phyloP scores from a whole-genome alignment of 2,329 filamentous ascomycete species.

The Fusarium circinatum region DNA sequence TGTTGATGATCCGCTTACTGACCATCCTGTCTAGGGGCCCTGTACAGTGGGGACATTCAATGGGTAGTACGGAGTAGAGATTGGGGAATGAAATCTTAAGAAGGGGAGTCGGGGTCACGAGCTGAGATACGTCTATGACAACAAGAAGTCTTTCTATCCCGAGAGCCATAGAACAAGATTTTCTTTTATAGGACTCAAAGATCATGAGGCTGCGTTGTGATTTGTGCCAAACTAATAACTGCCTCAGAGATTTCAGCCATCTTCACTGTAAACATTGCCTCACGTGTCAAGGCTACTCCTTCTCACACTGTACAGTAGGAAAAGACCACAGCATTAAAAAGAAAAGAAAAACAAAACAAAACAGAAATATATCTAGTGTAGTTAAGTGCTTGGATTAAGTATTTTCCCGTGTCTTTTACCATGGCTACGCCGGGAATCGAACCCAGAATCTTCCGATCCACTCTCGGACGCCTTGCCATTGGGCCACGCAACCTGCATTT shows the following conservation, averaged over 20 bases:
- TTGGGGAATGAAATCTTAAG: not conserved
- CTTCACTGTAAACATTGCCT: not conserved
- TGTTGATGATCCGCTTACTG: not conserved
- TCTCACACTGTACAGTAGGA: rapidly evolving
- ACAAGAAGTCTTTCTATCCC: not conserved
- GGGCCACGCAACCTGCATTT: not conserved
- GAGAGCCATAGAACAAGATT: not conserved
- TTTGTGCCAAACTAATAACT: not conserved
- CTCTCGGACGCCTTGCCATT: constrained; percentile 1
- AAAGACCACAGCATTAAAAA: rapidly evolving
- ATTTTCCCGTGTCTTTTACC: rapidly evolving
- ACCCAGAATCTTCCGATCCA: constrained; percentile 4
- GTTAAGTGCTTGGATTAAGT: no score
- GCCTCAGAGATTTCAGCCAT: not conserved
- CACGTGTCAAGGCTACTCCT: not conserved
- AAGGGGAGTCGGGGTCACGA: not conserved
- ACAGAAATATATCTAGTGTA: rapidly evolving
- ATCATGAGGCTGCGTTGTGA: not conserved
- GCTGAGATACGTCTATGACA: not conserved
- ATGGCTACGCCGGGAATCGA: not conserved
- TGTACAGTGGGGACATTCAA: not conserved
- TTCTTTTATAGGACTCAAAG: rapidly evolving
- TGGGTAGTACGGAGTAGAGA: no score
- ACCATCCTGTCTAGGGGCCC: not conserved
- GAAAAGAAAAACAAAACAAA: no score